Percentiles rank a stretch among this genome's conserved stretches.
These are phyloP conservation scores for Ambrosiella beaveri DNA, from an alignment of 2,329 filamentous ascomycete genomes.

Conservation along the genomic window DNA sequence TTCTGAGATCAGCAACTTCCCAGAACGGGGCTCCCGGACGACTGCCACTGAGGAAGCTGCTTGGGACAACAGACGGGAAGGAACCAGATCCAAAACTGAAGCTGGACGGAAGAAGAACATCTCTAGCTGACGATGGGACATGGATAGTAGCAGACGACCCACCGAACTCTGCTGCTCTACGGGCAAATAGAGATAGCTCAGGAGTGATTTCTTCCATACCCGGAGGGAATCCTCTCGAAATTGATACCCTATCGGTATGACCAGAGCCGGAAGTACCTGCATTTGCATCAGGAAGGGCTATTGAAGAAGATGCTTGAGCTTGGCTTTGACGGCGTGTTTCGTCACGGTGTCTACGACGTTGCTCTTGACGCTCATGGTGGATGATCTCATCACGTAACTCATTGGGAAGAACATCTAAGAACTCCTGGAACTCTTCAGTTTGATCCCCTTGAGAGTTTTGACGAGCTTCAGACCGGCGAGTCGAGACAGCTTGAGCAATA, in stretches of 20 bases:
- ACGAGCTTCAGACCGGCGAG: conserved; percentile 61
- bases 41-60: too few relatives aligned
- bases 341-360: conserved; percentile 73
- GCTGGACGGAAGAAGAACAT: too few relatives aligned
- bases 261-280: conserved; percentile 25
- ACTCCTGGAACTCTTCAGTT: conserved; percentile 78
- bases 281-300: not conserved
- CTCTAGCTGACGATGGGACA: too few relatives aligned
- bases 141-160: too few relatives aligned
- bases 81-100: too few relatives aligned
- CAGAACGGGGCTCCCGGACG: too few relatives aligned
- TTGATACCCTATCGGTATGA: not conserved
- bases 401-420: conserved; percentile 77
- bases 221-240: too few relatives aligned
- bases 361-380: conserved; percentile 76
- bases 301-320: conserved; percentile 16
- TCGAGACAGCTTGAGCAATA: conserved; percentile 74
- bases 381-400: conserved; percentile 83
- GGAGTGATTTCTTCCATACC: too few relatives aligned
- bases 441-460: conserved; percentile 54
- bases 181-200: too few relatives aligned
- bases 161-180: too few relatives aligned
- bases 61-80: too few relatives aligned
- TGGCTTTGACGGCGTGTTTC: conserved; percentile 38
- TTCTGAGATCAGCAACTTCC: too few relatives aligned